phyloP scores from a whole-genome alignment of 225 moss, liverwort and hornwort species.

The Neckera pumila region DNA sequence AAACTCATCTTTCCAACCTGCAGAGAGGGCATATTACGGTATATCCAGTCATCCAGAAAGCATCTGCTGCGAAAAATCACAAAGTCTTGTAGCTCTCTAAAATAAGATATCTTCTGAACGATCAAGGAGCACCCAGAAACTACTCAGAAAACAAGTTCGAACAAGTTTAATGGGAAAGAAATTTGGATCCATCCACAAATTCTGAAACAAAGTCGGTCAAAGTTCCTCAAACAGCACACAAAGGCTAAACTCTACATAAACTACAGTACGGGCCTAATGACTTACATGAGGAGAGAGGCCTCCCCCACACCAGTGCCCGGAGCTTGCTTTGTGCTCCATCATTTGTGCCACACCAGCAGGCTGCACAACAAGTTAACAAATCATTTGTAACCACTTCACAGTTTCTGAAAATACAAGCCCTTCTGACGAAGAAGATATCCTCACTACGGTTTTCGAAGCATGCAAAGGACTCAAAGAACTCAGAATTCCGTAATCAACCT shows the following conservation, averaged over 20 bases:
- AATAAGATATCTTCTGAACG: background rate
- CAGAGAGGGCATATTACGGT: background rate
- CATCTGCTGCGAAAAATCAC: background rate
- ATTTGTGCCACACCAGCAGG: constrained; percentile 21
- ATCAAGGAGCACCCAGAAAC: background rate
- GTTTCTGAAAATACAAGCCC: background rate
- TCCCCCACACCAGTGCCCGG: constrained; percentile 69
- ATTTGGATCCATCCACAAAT: background rate
- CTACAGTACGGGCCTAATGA: background rate
- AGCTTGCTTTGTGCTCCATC: constrained; percentile 50
- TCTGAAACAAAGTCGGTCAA: background rate
- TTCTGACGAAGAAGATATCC: background rate
- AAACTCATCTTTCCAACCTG: constrained; percentile 29
- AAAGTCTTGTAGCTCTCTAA: background rate
- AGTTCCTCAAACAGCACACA: background rate
- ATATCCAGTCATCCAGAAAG: background rate
- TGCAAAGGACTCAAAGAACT: background rate
- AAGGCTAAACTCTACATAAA: background rate
- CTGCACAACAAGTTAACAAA: constrained; percentile 21
- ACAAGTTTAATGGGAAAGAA: background rate
- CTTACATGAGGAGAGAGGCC: constrained; percentile 83
- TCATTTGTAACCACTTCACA: background rate
- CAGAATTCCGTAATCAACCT: background rate
- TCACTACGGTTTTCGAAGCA: background rate
- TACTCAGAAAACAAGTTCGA: background rate